phyloP scores from a whole-genome alignment of 2,329 filamentous ascomycete species.

The Trichoderma simmonsii region DNA sequence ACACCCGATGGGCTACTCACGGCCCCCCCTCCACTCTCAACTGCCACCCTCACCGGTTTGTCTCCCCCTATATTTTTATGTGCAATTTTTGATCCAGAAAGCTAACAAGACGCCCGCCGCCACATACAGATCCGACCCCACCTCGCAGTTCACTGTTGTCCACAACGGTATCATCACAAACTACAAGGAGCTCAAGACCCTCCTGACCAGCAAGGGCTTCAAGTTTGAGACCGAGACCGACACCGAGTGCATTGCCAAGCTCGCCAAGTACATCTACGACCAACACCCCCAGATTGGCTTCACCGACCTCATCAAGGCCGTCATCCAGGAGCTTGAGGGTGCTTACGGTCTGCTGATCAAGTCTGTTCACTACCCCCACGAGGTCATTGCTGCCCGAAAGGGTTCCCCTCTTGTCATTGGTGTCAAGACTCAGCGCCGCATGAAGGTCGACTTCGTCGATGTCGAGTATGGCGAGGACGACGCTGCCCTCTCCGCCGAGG shows the following conservation, averaged over 20 bases:
- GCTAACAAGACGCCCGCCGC: slow-evolving; percentile 17
- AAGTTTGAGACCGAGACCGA: slow-evolving; percentile 99
- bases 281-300: slow-evolving; percentile 92
- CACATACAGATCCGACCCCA: slow-evolving; percentile 75
- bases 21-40: slow-evolving; percentile 89
- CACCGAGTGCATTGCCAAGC: slow-evolving; percentile 98
- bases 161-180: slow-evolving; percentile 99
- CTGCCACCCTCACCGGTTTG: slow-evolving; percentile 97
- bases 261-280: slow-evolving; percentile 97
- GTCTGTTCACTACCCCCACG: slow-evolving; percentile 96
- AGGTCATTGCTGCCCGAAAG: slow-evolving; percentile 97
- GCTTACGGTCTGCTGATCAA: slow-evolving; percentile 97
- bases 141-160: slow-evolving; percentile 94
- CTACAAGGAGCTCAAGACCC: slow-evolving; percentile 98
- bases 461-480: slow-evolving; percentile 93
- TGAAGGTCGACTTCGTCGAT: slow-evolving; percentile 99
- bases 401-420: slow-evolving; percentile 96
- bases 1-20: slow-evolving; percentile 99
- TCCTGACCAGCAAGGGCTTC: slow-evolving; percentile 92
- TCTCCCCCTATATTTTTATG: background rate
- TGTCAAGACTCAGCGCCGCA: slow-evolving; percentile 94
- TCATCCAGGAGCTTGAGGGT: slow-evolving; percentile 97
- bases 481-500: slow-evolving; percentile 81
- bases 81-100: background rate
- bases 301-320: slow-evolving; percentile 92